Evolutionary conservation across 164 flowering plant species (phyloP), one percentile per base, ranked within the genome.

Genomic region (Buxus sempervirens): DNA sequence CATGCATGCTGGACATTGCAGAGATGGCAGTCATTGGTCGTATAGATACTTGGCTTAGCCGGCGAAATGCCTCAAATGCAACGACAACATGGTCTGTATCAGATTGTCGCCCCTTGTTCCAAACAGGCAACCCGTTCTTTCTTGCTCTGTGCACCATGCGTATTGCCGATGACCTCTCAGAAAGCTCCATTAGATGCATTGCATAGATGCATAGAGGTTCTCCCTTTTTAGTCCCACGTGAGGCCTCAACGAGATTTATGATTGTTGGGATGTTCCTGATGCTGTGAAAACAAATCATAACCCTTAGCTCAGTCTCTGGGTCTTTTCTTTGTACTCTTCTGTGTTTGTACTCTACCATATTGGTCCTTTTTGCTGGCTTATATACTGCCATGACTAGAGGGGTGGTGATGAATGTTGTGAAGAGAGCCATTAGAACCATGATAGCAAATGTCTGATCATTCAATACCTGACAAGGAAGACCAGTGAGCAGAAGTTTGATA

Each of bases 391-490:
- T 74, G 0, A 89, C 91, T 0, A 82, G 22, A 0, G 95, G 95
- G 0, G 91, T 89, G 0, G 91, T 87, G 60, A 89, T 84, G 76
- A 89, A 87, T 24, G 95, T 89, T 4, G 95, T 89, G 86, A 89
- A 81, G 26, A 89, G 70, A 24, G 95, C 95, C 95, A 89, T 89
- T 23, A 89, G 58, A 60, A 89, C 90, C 81, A 85, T 66, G 62
- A 89, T 84, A 0, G 95, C 88, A 67, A 87, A 89, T 9, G 95
- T 87, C 58, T 89, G 86, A 75, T 89, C 95, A 54, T 89, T 89
- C 72, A 89, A 58, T 3, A 89, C 95, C 95, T 89, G 80, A 72
- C 65, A 54, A 55, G 36, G 51, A 10, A 45, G 14, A 45, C 12
- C 16, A 45, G 51, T 45, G 12, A 41, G 45, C 12, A 5, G 45